Conservation (phyloP, 768 basidiomycete genomes). For the Sistotremastrum suecicum region DNA sequence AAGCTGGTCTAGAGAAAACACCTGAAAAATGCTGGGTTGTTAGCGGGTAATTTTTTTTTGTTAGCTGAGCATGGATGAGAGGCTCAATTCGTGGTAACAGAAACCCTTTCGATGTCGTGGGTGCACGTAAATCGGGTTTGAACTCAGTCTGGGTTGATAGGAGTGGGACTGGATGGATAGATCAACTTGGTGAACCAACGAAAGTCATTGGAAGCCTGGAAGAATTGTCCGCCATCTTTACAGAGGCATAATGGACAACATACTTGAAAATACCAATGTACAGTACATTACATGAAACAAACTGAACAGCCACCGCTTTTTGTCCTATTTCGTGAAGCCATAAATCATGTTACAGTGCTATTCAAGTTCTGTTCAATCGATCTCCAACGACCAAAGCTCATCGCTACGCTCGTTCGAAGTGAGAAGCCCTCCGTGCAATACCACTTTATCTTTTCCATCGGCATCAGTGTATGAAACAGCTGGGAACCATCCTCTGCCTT, state of each 20-base stretch:
- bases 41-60: slow-evolving; percentile 14
- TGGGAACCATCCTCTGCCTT: slow-evolving; percentile 31
- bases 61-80: slow-evolving; percentile 1
- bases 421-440: slow-evolving; percentile 27
- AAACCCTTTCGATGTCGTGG: slow-evolving; percentile 19
- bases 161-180: slow-evolving; percentile 13
- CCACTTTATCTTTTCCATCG: slow-evolving; percentile 13
- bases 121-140: slow-evolving; percentile 13
- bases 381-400: slow-evolving; percentile 27
- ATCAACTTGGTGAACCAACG: slow-evolving; percentile 8
- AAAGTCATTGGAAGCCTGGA: slow-evolving; percentile 8
- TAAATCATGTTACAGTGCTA: too few relatives aligned
- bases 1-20: slow-evolving; percentile 6
- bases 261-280: too few relatives aligned
- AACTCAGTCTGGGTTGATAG: slow-evolving; percentile 18
- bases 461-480: slow-evolving; percentile 13
- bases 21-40: slow-evolving; percentile 15
- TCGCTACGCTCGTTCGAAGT: slow-evolving; percentile 26
- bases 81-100: slow-evolving; percentile 4
- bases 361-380: slow-evolving; percentile 10
- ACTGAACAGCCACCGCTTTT: too few relatives aligned
- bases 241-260: too few relatives aligned
- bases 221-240: slow-evolving; percentile 4
- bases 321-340: too few relatives aligned
- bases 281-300: too few relatives aligned